These are phyloP conservation scores for Pyrenula massariospora DNA, from an alignment of 495 filamentous ascomycete genomes.

Conservation along the genomic window DNA sequence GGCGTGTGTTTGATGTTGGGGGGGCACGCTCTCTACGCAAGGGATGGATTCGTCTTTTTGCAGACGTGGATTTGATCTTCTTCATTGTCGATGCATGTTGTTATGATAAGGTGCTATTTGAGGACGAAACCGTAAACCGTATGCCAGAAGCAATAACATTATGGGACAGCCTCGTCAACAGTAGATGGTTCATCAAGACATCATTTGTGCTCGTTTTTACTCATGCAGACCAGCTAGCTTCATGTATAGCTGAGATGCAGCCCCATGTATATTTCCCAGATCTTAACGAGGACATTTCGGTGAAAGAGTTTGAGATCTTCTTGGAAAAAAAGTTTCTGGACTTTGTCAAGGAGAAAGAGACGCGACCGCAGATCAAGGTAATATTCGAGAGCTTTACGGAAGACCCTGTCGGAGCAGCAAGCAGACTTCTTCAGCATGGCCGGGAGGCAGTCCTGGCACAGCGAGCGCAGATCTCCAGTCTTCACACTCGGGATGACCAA, in stretches of 20 bases:
- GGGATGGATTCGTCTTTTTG: conserved; percentile 1
- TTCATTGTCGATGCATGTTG: conserved; percentile 5
- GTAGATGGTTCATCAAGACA: background rate
- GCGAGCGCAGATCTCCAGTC: background rate
- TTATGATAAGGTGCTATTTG: conserved; percentile 6
- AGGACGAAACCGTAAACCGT: conserved; percentile 1
- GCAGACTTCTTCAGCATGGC: background rate
- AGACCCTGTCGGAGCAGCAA: background rate
- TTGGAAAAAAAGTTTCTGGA: background rate
- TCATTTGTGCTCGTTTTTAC: background rate
- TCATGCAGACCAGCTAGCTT: background rate
- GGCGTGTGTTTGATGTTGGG: conserved; percentile 3
- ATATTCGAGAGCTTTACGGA: background rate
- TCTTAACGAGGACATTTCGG: background rate
- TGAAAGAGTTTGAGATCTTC: background rate
- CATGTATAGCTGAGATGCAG: background rate
- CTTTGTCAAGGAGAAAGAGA: background rate
- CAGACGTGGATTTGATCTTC: conserved; percentile 3
- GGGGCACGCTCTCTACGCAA: conserved; percentile 1
- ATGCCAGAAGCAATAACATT: conserved; percentile 1
- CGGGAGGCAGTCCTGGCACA: background rate
- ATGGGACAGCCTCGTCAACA: background rate
- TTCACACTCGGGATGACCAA: background rate
- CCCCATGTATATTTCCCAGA: background rate
- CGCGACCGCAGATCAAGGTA: background rate